phyloP scores from a whole-genome alignment of 495 filamentous ascomycete species.

The Ramalina peruviana region DNA sequence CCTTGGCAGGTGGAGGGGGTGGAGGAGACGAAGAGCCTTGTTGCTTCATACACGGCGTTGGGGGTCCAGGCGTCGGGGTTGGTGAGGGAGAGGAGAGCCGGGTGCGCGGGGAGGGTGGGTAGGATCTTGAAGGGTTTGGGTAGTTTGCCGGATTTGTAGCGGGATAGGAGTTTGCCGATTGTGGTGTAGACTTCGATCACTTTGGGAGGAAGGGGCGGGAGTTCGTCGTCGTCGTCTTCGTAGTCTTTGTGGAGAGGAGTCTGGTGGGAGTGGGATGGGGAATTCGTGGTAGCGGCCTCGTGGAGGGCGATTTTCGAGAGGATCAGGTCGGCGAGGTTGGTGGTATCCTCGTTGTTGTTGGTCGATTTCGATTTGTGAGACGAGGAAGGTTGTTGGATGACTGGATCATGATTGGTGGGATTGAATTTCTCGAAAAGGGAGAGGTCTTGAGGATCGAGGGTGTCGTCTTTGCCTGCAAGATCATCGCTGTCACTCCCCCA shows the following conservation, averaged over 20 bases:
- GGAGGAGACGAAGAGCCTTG: constrained; percentile 73
- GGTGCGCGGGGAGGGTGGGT: constrained; percentile 80
- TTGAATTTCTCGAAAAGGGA: constrained; percentile 85
- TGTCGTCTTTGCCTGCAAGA: constrained; percentile 46
- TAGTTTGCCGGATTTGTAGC: constrained; percentile 87
- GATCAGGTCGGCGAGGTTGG: constrained; percentile 83
- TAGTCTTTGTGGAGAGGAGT: constrained; percentile 28
- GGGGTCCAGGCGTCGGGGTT: constrained; percentile 75
- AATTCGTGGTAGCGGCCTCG: constrained; percentile 47
- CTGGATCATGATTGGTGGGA: constrained; percentile 29
- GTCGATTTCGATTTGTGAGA: constrained; percentile 19
- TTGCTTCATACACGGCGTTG: constrained; percentile 75
- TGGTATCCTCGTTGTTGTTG: constrained; percentile 40
- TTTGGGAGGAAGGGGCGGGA: constrained; percentile 77
- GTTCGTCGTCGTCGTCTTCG: constrained; percentile 48
- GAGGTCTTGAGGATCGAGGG: constrained; percentile 63
- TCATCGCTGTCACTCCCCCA: constrained; percentile 58
- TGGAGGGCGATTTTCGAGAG: constrained; percentile 86
- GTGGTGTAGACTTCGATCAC: constrained; percentile 89
- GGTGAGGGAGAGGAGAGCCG: constrained; percentile 70
- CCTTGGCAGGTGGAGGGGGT: constrained; percentile 61
- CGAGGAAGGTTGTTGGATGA: constrained; percentile 24
- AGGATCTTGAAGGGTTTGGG: constrained; percentile 97
- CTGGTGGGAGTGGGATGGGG: constrained; percentile 15
- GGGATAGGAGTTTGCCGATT: constrained; percentile 74